Evolutionary conservation across 768 basidiomycete species (phyloP), one percentile per base, ranked within the genome.

Genomic region (Collybia sp.): DNA sequence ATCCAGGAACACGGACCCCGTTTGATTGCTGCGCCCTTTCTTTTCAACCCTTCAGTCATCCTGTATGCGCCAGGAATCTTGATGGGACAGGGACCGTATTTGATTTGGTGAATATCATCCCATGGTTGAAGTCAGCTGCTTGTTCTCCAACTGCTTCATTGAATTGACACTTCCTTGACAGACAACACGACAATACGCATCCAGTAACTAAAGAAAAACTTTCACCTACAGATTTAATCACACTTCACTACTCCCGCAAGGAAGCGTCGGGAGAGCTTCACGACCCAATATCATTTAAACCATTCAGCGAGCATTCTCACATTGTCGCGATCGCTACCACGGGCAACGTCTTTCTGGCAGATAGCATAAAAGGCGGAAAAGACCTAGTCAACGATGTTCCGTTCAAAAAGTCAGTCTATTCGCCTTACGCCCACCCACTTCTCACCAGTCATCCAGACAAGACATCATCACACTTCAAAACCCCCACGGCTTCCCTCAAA

Each of bases 201-300:
- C 89, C 89, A 5, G 74, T 86, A 18, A 90, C 88, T 1, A 81
- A 87, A 58, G 80, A 81, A 43, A 72, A 83, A 5, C 69, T 90
- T n/a, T 60, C 67, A 2, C 85, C 88, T 0, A 72, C 80, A 6
- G 85, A 88, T 49, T 76, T 93, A 45, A 85, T 92, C 39, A 76
- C 78, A n/a, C 74, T 92, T 25, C 76, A 88, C 58, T 93, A 92
- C 58, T 80, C 84, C 1, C 76, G 91, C 50, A 94, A 94, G 63
- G 76, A 77, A 58, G 71, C 88, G 2, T 82, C 91, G 18, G 88
- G 88, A 33, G 88, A 93, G 63, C 80, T 90, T 11, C 86, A 96
- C 61, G 96, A 99, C 62, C 96, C 96, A 0, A 93, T 99, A 37
- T 92, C 93, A 2, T 99, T 95, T 79, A 98, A 97, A 63, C 87